These are phyloP conservation scores for Cercospora nicotianae DNA, from an alignment of 2,329 filamentous ascomycete species.

Conservation along the genomic window DNA sequence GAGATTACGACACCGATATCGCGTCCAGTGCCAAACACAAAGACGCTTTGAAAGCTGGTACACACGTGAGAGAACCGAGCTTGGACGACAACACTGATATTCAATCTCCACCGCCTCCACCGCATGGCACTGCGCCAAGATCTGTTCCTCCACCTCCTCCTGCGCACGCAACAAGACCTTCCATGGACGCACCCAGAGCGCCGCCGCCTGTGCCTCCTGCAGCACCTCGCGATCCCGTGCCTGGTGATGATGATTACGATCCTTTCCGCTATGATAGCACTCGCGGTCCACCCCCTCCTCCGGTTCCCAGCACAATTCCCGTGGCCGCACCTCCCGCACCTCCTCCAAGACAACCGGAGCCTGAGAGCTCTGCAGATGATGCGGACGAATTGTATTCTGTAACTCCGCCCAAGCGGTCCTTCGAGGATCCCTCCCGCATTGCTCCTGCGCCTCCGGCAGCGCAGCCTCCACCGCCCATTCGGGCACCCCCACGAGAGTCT, in stretches of 20 bases:
- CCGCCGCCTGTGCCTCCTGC: constrained; percentile 63
- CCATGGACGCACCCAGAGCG: constrained; percentile 68
- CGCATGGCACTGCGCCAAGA: constrained; percentile 42
- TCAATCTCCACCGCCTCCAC: constrained; percentile 41
- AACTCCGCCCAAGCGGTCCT: constrained; percentile 41
- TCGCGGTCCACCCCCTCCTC: constrained; percentile 31
- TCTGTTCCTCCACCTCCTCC: constrained; percentile 59
- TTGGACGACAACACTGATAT: constrained; percentile 63
- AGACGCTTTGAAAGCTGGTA: constrained; percentile 75
- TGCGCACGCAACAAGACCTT: constrained; percentile 50
- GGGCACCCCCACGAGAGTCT: constrained; percentile 52
- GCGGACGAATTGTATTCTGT: constrained; percentile 50
- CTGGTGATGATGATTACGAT: constrained; percentile 65
- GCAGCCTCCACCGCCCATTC: constrained; percentile 35
- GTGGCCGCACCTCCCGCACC: constrained; percentile 38
- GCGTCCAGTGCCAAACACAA: constrained; percentile 91
- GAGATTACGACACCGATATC: constrained; percentile 97
- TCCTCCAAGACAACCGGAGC: constrained; percentile 34
- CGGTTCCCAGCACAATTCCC: constrained; percentile 34
- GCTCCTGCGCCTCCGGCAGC: constrained; percentile 49
- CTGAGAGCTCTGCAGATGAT: constrained; percentile 47
- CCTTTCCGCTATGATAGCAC: constrained; percentile 55
- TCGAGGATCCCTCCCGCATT: constrained; percentile 40
- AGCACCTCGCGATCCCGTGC: constrained; percentile 43
- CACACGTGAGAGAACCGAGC: constrained; percentile 72